A percentile compares a stretch with the other conserved stretches of the same genome.
Evolutionary conservation across 345 rosid species (phyloP).

Genomic region (Murraya koenigii): DNA sequence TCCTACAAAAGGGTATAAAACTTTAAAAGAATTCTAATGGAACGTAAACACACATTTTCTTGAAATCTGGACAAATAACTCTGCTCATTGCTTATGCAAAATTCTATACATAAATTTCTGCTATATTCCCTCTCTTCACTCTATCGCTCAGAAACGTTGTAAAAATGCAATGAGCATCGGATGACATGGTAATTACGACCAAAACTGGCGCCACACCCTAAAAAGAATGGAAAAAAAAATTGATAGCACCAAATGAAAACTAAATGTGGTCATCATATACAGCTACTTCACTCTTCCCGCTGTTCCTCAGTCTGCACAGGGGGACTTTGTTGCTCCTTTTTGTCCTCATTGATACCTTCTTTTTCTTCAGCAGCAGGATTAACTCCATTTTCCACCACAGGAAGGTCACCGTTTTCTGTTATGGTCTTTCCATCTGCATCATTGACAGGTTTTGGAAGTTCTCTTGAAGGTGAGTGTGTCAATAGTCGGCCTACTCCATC

Average conservation of each 20-base stretch:
- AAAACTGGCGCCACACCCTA: neutral
- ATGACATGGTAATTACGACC: neutral
- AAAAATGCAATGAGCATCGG: neutral
- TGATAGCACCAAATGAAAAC: slow-evolving; percentile 9
- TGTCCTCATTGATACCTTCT: slow-evolving; percentile 20
- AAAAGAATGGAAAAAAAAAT: slow-evolving; percentile 14
- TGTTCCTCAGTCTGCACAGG: slow-evolving; percentile 25
- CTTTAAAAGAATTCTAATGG: too few relatives aligned
- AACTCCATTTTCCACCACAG: slow-evolving; percentile 47
- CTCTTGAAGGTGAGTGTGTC: slow-evolving; percentile 49
- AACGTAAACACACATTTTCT: too few relatives aligned
- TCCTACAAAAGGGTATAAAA: too few relatives aligned
- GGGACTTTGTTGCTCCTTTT: slow-evolving; percentile 24
- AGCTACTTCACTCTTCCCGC: slow-evolving; percentile 12
- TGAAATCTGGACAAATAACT: too few relatives aligned
- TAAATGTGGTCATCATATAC: neutral
- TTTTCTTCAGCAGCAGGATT: slow-evolving; percentile 35
- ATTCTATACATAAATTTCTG: neutral
- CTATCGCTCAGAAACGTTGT: neutral
- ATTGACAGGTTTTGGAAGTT: slow-evolving; percentile 43
- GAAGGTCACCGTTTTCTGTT: slow-evolving; percentile 43
- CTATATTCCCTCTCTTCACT: neutral
- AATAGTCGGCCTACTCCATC: slow-evolving; percentile 63
- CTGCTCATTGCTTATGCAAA: too few relatives aligned
- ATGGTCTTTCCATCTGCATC: slow-evolving; percentile 32